Conservation (phyloP, 192 early-diverging fungal genomes). For the Entophlyctis luteolus region DNA sequence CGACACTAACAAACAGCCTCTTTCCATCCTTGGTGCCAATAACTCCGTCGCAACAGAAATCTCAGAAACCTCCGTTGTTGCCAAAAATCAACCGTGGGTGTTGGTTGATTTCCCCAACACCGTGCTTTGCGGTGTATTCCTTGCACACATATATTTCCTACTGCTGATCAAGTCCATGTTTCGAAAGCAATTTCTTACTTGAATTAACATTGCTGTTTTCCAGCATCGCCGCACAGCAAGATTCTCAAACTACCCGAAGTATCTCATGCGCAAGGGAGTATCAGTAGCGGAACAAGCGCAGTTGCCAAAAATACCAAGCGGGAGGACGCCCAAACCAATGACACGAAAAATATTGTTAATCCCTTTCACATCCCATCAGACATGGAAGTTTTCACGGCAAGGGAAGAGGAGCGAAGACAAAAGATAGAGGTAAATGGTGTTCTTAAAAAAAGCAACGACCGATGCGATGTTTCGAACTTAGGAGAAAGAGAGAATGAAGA, state of each 20-base stretch:
- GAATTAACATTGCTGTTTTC: not conserved
- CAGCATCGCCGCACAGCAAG: slow-evolving; percentile 41
- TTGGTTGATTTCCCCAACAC: no score
- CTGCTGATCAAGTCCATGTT: no score
- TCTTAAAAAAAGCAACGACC: no score
- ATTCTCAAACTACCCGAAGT: slow-evolving; percentile 53
- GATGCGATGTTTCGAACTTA: not conserved
- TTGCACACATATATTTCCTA: no score
- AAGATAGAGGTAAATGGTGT: slow-evolving; percentile 45
- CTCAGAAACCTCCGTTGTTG: not conserved
- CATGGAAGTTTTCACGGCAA: slow-evolving; percentile 52
- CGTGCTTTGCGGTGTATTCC: no score
- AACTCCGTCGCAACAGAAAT: no score
- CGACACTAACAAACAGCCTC: no score
- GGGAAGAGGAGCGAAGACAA: slow-evolving; percentile 42
- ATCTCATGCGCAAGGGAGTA: slow-evolving; percentile 1
- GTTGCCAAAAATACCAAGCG: not conserved
- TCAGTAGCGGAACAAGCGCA: no score
- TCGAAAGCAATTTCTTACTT: not conserved
- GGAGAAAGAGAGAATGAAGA: slow-evolving; percentile 46
- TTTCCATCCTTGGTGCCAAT: no score
- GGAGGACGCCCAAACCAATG: not conserved
- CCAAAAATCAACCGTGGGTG: slow-evolving; percentile 1
- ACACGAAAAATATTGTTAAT: slow-evolving; percentile 24
- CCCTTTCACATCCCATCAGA: slow-evolving; percentile 57